phyloP scores from a whole-genome alignment of 2,329 filamentous ascomycete genomes.

The Fusarium abutilonis region DNA sequence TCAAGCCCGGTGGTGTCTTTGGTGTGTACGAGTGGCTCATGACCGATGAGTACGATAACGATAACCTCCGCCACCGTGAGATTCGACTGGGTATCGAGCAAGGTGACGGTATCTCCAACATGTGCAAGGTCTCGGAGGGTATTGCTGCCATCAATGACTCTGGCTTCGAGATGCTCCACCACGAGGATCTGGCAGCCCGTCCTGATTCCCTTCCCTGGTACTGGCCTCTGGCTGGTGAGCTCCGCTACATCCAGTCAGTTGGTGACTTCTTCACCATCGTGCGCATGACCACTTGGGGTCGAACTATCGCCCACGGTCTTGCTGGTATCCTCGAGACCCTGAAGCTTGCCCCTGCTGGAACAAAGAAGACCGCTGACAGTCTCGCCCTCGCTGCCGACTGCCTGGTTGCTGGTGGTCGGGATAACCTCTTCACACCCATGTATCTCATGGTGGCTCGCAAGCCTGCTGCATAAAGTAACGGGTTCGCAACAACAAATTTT shows the following conservation, averaged over 20 bases:
- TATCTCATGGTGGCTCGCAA: slow-evolving; percentile 96
- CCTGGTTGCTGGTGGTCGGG: slow-evolving; percentile 83
- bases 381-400: slow-evolving; percentile 83
- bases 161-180: slow-evolving; percentile 83
- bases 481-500: slow-evolving; percentile 17
- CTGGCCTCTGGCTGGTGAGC: slow-evolving; percentile 87
- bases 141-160: slow-evolving; percentile 84
- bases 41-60: slow-evolving; percentile 94
- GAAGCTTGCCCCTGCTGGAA: slow-evolving; percentile 80
- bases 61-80: slow-evolving; percentile 84
- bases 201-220: slow-evolving; percentile 88
- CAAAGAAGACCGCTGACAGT: slow-evolving; percentile 94
- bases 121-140: slow-evolving; percentile 87
- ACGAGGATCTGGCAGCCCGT: slow-evolving; percentile 87
- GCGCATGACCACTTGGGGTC: slow-evolving; percentile 88
- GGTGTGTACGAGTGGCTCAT: slow-evolving; percentile 99
- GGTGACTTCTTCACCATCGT: slow-evolving; percentile 84
- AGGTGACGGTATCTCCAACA: slow-evolving; percentile 96
- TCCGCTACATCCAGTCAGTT: slow-evolving; percentile 82
- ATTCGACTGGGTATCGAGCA: slow-evolving; percentile 95
- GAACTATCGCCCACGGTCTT: slow-evolving; percentile 77
- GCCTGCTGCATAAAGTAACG: slow-evolving; percentile 57
- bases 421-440: slow-evolving; percentile 98
- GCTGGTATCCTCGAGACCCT: slow-evolving; percentile 80
- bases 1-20: slow-evolving; percentile 95